Percentiles rank a stretch among this genome's conserved stretches.
These are phyloP conservation scores for Leishmania braziliensis DNA, from an alignment of 208 protist species.

Conservation along the genomic window DNA sequence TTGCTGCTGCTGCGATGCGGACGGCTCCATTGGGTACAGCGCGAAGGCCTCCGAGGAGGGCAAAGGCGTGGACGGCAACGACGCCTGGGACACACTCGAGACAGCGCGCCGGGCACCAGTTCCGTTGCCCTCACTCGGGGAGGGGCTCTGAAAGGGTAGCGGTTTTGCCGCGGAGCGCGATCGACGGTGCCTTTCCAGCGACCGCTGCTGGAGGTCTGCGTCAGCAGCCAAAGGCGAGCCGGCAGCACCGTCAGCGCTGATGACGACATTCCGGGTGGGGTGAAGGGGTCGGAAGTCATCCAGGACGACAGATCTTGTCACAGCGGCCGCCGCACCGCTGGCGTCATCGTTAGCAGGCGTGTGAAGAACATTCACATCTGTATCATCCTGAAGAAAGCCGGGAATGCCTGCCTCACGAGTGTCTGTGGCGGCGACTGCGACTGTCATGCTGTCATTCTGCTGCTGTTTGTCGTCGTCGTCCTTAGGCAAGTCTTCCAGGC, in stretches of 20 bases:
- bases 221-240: neutral
- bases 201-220: neutral
- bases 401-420: neutral
- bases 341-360: neutral
- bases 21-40: neutral
- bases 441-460: neutral
- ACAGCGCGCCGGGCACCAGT: too few species aligned
- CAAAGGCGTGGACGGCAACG: neutral
- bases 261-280: neutral
- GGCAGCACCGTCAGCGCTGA: neutral
- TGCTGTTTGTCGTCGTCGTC: neutral
- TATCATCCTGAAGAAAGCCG: neutral
- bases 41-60: neutral
- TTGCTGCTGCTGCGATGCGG: neutral
- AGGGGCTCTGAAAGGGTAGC: neutral
- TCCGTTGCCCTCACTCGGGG: neutral
- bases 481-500: neutral
- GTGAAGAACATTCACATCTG: neutral
- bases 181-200: neutral
- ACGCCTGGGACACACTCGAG: neutral
- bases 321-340: neutral
- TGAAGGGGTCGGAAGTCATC: too few species aligned
- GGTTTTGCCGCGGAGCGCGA: neutral
- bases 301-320: too few species aligned
- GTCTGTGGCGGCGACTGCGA: neutral